Base-by-base conservation (phyloP, 331 rosid species). In the Saraca asoca region DNA sequence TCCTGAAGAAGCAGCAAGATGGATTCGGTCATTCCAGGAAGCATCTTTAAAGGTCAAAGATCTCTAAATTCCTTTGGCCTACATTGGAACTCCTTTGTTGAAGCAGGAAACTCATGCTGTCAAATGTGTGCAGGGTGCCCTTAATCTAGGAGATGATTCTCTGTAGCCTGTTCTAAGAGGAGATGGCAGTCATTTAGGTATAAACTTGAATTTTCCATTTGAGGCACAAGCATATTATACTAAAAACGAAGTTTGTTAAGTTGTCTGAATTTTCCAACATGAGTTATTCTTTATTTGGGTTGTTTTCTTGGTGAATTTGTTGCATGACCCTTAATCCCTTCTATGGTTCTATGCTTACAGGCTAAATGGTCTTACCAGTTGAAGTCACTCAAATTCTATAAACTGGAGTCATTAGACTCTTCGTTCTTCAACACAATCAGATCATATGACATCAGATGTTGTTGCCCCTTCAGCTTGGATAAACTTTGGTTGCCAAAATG, bases 391-490 rank as follows among this genome's bases (percentile, higher is more conserved):
- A 69, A 78, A 57, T 65, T 71, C 84, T 63, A 64, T 83, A 71
- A 91, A 90, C 60, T 90, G 96, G n/a, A n/a, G n/a, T n/a, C n/a
- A n/a, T n/a, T n/a, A n/a, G 96, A 83, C 87, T 56, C 83, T 44
- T 56, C 78, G 83, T 74, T 83, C 95, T 73, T 63, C 85, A 46
- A 49, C 83, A 11, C 76, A 63, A 57, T 64, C 72, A 8, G 85
- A 83, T 74, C 85, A 66, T 12, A 58, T 58, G 75, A 77, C 88
- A 52, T 71, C 83, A 5, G 96, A 90, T 78, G 96, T 90, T 78
- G 67, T 90, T 71, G 95, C 95, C 66, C 95, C 96, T 58, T 90
- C 96, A 46, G 77, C 96, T 14, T 90, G 96, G 96, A 90, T 85
- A 46, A 90, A 87, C 58, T 87, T 90, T 58, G 96, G 91, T 41